These are phyloP conservation scores for Lepidium didymum DNA, from an alignment of 345 rosid species.

Conservation along the genomic window DNA sequence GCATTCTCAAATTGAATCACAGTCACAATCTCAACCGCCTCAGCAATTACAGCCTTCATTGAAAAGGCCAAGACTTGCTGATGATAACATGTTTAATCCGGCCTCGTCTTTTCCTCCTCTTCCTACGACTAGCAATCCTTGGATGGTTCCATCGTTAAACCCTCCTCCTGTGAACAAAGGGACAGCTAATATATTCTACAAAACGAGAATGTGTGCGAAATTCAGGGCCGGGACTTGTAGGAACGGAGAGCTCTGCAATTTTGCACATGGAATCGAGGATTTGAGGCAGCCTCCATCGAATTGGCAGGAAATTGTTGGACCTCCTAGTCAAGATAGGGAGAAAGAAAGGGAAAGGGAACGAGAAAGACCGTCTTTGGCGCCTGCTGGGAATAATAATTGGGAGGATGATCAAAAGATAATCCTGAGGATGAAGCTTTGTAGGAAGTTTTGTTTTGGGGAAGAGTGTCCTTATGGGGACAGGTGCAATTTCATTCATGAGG, in stretches of 20 bases:
- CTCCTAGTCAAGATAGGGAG: conserved; percentile 25
- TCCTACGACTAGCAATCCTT: conserved; percentile 6
- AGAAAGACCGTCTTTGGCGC: conserved; percentile 37
- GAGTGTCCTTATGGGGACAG: conserved; percentile 94
- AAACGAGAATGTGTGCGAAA: conserved; percentile 80
- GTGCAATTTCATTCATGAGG: conserved; percentile 93
- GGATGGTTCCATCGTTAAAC: conserved; percentile 19
- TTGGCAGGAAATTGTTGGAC: conserved; percentile 87
- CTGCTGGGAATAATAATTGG: conserved; percentile 39
- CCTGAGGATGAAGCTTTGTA: conserved; percentile 90
- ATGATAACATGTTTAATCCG: conserved; percentile 37
- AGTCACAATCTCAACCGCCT: neutral
- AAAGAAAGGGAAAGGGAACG: conserved; percentile 26
- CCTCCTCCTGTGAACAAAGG: conserved; percentile 57
- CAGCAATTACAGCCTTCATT: conserved; percentile 40
- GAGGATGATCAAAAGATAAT: conserved; percentile 92
- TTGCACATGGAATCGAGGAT: conserved; percentile 88
- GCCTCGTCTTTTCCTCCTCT: neutral
- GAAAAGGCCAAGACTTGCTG: conserved; percentile 58
- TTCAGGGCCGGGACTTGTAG: conserved; percentile 59
- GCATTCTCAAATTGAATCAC: conserved; percentile 32
- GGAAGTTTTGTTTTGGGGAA: conserved; percentile 86
- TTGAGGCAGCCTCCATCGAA: conserved; percentile 88
- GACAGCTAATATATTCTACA: conserved; percentile 68
- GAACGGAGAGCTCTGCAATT: conserved; percentile 92